These are phyloP conservation scores for Phytophthora capsici DNA, from an alignment of 352 stramenopile genomes.

Conservation along the genomic window DNA sequence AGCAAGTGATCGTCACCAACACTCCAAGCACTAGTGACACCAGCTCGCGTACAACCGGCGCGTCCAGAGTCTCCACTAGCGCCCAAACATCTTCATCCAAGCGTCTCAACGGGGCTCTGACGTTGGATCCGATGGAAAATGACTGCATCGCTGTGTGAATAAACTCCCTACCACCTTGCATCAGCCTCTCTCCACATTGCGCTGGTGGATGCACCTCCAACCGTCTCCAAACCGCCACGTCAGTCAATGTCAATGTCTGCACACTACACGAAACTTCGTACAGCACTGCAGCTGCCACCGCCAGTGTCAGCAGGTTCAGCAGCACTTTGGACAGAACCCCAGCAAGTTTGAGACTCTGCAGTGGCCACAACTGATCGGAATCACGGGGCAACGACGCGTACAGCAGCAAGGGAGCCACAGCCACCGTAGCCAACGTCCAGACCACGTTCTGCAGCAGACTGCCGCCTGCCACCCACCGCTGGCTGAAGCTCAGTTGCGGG, in stretches of 20 bases:
- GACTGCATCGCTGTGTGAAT: conserved; percentile 11
- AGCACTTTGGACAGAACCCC: conserved; percentile 43
- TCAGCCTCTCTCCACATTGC: conserved; percentile 31
- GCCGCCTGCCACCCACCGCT: conserved; percentile 46
- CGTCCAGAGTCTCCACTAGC: conserved; percentile 40
- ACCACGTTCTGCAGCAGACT: conserved; percentile 51
- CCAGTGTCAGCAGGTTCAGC: conserved; percentile 47
- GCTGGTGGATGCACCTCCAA: conserved; percentile 30
- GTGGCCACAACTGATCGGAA: conserved; percentile 38
- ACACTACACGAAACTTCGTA: conserved; percentile 41
- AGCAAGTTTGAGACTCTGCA: conserved; percentile 39
- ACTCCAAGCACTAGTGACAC: conserved; percentile 13
- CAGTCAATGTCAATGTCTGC: conserved; percentile 9
- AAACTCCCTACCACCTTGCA: conserved; percentile 21
- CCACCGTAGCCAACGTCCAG: conserved; percentile 59
- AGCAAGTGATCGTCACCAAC: conserved; percentile 46
- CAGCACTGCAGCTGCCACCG: conserved; percentile 7
- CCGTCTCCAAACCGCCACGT: conserved; percentile 28
- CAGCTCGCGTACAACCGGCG: conserved; percentile 26
- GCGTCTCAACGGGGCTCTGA: conserved; percentile 21
- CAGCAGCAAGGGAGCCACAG: conserved; percentile 52
- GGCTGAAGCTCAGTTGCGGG: conserved; percentile 4
- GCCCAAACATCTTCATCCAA: conserved; percentile 39
- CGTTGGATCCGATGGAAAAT: conserved; percentile 12
- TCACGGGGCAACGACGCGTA: conserved; percentile 43